These are phyloP conservation scores for Gossypium herbaceum DNA, from an alignment of 345 rosid species.

Conservation along the genomic window DNA sequence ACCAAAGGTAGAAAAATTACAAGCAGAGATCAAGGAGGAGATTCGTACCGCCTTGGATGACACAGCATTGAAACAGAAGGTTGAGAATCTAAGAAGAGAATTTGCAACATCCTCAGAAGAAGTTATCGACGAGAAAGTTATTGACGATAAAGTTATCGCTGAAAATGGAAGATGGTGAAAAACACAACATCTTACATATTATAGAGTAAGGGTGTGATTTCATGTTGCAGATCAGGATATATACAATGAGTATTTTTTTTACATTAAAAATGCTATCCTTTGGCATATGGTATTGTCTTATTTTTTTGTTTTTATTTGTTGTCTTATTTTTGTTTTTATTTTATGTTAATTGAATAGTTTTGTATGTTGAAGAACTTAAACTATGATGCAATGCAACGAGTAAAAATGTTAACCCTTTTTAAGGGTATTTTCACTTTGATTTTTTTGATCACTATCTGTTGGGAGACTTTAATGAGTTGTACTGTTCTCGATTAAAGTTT, in stretches of 20 bases:
- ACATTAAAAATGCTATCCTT: neutral
- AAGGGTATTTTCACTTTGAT: neutral
- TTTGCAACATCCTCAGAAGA: constrained; percentile 19
- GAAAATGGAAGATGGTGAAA: constrained; percentile 35
- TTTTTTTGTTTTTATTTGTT: neutral
- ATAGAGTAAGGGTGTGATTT: neutral
- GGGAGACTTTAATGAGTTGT: too few relatives aligned
- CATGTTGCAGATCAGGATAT: neutral
- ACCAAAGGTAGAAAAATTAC: constrained; percentile 18
- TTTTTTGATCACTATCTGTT: too few relatives aligned
- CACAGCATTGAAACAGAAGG: constrained; percentile 26
- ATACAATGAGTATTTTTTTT: neutral
- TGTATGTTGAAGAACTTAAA: neutral
- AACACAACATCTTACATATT: neutral
- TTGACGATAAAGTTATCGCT: constrained; percentile 16
- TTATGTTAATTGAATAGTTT: neutral
- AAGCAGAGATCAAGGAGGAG: constrained; percentile 31
- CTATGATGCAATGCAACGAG: neutral
- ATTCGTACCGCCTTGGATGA: constrained; percentile 29
- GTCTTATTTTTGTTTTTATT: neutral
- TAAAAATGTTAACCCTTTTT: neutral
- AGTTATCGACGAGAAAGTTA: neutral
- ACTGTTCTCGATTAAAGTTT: too few relatives aligned
- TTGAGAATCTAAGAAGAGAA: constrained; percentile 30
- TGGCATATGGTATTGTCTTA: neutral